Conservation (phyloP, 148 eudicot species). For the Selenicereus undatus region DNA sequence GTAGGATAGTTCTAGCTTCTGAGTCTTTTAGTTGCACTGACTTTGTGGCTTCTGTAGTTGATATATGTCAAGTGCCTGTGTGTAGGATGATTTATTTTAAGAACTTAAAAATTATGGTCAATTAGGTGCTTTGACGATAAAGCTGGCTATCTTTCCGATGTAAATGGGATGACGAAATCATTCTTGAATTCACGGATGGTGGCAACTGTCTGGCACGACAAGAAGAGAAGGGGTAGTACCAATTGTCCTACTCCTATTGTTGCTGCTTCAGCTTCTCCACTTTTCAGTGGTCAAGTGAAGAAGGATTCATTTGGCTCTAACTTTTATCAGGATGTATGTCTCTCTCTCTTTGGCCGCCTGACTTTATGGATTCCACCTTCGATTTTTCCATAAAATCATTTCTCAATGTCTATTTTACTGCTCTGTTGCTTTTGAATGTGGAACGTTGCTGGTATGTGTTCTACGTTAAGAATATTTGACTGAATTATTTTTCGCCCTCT, state of each 20-base stretch:
- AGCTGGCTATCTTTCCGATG: slow-evolving; percentile 31
- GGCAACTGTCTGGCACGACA: slow-evolving; percentile 26
- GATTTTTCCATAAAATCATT: slow-evolving; percentile 16
- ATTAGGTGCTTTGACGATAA: slow-evolving; percentile 38
- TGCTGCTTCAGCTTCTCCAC: slow-evolving; percentile 46
- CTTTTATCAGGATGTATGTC: slow-evolving; percentile 58
- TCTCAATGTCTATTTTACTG: slow-evolving; percentile 5
- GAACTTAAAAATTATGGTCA: slow-evolving; percentile 32
- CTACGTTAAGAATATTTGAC: slow-evolving; percentile 3
- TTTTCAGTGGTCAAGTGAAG: slow-evolving; percentile 35
- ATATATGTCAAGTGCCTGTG: slow-evolving; percentile 21
- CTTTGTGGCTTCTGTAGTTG: slow-evolving; percentile 19
- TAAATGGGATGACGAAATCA: slow-evolving; percentile 29
- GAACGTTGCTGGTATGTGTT: slow-evolving; percentile 6
- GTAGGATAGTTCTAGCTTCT: slow-evolving; percentile 12
- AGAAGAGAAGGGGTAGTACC: slow-evolving; percentile 29
- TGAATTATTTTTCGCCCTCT: background rate
- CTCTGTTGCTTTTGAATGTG: slow-evolving; percentile 7
- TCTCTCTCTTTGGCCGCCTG: slow-evolving; percentile 22
- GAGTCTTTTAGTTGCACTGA: slow-evolving; percentile 16
- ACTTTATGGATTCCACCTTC: slow-evolving; percentile 27
- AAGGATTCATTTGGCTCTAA: slow-evolving; percentile 41
- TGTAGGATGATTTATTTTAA: slow-evolving; percentile 31
- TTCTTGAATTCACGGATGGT: slow-evolving; percentile 30
- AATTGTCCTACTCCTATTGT: slow-evolving; percentile 27